Conservation (phyloP, 352 stramenopile species). For the Globisporangium splendens region DNA sequence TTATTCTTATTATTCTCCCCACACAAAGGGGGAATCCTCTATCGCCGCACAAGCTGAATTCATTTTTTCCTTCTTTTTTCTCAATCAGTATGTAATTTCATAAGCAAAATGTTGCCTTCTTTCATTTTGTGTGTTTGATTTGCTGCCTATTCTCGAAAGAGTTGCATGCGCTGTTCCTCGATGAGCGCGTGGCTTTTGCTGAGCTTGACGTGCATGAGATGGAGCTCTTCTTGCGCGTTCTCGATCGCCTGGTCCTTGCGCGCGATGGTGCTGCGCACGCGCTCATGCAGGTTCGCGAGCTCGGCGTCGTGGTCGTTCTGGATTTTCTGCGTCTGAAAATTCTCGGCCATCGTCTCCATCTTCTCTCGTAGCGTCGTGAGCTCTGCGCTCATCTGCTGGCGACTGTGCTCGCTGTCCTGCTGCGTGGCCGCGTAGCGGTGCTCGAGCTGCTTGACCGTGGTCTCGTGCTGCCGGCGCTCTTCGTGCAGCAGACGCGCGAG, state of each 20-base stretch:
- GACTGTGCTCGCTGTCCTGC: slow-evolving; percentile 31
- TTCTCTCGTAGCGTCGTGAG: slow-evolving; percentile 42
- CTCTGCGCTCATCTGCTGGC: slow-evolving; percentile 46
- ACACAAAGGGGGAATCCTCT: slow-evolving; percentile 22
- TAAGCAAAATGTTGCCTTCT: slow-evolving; percentile 11
- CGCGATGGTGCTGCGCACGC: slow-evolving; percentile 60
- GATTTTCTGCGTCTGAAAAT: slow-evolving; percentile 36
- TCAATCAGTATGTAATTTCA: background rate
- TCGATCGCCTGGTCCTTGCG: slow-evolving; percentile 67
- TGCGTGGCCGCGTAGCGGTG: slow-evolving; percentile 38
- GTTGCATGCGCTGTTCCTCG: slow-evolving; percentile 64
- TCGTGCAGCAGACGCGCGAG: slow-evolving; percentile 55
- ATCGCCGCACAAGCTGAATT: slow-evolving; percentile 22
- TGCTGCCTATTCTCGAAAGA: slow-evolving; percentile 42
- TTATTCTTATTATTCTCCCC: slow-evolving; percentile 64
- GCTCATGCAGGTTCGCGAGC: slow-evolving; percentile 61
- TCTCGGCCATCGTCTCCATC: slow-evolving; percentile 31
- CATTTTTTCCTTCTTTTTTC: slow-evolving; percentile 8
- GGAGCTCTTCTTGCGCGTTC: slow-evolving; percentile 62
- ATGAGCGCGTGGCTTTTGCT: slow-evolving; percentile 74
- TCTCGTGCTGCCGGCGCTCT: slow-evolving; percentile 51
- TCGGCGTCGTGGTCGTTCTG: slow-evolving; percentile 54
- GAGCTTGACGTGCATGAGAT: slow-evolving; percentile 69
- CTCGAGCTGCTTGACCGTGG: slow-evolving; percentile 35
- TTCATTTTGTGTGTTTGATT: slow-evolving; percentile 2